phyloP scores from a whole-genome alignment of 257 asterid genomes.

The Scutellaria galericulata region DNA sequence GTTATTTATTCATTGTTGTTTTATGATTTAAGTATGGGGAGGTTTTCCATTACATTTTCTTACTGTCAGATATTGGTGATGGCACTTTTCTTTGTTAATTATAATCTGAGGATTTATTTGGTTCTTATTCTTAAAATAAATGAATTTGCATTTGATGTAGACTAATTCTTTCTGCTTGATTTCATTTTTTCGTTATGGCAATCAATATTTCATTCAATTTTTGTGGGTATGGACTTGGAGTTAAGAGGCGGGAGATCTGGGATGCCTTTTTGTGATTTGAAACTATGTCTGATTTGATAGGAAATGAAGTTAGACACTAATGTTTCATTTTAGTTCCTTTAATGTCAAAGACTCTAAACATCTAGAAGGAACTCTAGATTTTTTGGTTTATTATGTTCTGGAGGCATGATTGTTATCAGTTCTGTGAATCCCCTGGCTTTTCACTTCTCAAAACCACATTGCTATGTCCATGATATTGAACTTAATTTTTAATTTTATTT shows the following conservation, averaged over 20 bases:
- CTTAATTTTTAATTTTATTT: not conserved
- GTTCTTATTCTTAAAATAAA: not conserved
- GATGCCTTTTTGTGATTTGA: not conserved
- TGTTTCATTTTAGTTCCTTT: not conserved
- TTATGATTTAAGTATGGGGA: not conserved
- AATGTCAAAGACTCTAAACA: not conserved
- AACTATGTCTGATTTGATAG: not conserved
- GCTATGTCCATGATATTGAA: not conserved
- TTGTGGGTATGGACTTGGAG: not conserved
- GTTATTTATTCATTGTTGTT: not conserved
- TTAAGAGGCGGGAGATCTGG: no score
- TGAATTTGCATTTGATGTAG: constrained; percentile 6
- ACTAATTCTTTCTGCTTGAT: not conserved
- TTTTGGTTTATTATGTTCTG: not conserved
- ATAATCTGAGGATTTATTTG: not conserved
- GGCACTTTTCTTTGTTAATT: not conserved
- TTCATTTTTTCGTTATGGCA: not conserved
- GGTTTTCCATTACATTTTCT: not conserved
- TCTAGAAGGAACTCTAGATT: not conserved
- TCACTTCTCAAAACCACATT: not conserved
- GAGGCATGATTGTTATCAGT: not conserved
- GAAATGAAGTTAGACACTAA: not conserved
- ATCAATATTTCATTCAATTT: not conserved
- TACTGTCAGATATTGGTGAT: not conserved
- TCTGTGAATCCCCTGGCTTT: not conserved